These are phyloP conservation scores for Neoascochyta sp. DNA, from an alignment of 2,329 filamentous ascomycete species.

Conservation along the genomic window DNA sequence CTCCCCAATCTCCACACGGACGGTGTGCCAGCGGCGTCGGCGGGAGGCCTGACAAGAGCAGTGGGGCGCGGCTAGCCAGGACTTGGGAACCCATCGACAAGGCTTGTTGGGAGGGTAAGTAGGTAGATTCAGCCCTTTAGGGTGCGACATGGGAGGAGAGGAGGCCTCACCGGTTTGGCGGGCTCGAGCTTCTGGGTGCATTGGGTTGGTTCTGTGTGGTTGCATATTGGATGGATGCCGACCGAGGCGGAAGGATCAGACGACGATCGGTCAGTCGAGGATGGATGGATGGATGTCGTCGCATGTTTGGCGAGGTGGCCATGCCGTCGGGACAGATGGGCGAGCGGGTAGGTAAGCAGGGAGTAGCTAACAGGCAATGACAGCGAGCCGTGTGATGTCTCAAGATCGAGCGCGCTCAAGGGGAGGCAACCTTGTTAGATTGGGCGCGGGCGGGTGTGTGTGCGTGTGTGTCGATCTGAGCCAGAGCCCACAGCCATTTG, in stretches of 20 bases:
- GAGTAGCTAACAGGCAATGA: no score
- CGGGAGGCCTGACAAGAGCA: constrained; percentile 23
- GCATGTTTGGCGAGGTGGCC: no score
- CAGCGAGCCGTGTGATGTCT: no score
- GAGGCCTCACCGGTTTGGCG: constrained; percentile 4
- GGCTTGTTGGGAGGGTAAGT: no score
- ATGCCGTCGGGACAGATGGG: no score
- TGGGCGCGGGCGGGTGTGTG: constrained; percentile 9
- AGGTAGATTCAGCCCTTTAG: constrained; percentile 17
- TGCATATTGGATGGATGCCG: constrained; percentile 7
- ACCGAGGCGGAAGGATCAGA: constrained; percentile 1
- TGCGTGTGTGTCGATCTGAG: constrained; percentile 5
- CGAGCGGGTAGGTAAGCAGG: no score
- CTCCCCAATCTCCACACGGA: constrained; percentile 37
- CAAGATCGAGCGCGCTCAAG: no score
- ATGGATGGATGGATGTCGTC: no score
- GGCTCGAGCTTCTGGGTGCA: not conserved
- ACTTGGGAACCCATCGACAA: constrained; percentile 32
- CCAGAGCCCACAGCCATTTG: constrained; percentile 17
- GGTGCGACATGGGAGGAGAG: constrained; percentile 8
- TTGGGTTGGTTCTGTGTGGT: constrained; percentile 1
- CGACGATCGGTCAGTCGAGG: no score
- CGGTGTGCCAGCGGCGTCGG: constrained; percentile 19
- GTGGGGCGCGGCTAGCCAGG: constrained; percentile 14
- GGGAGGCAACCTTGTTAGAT: no score